A percentile compares a stretch with the other conserved stretches of the same genome.
Evolutionary conservation across 2,329 filamentous ascomycete genomes (phyloP).

Genomic region (Xylaria sp.): DNA sequence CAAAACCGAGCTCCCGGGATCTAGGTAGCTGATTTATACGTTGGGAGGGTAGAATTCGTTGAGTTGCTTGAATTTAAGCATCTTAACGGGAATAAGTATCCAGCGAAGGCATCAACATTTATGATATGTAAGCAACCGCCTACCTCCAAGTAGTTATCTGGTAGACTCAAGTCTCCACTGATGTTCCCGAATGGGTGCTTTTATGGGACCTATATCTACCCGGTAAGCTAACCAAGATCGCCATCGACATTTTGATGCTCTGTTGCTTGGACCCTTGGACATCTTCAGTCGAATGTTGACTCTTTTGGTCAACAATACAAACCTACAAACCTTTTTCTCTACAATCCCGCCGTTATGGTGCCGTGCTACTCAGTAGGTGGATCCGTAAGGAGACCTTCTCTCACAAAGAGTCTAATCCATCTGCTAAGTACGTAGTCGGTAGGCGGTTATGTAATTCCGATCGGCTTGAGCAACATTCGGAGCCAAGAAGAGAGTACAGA

Average conservation of each 20-base stretch:
- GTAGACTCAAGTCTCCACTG: constrained; percentile 6
- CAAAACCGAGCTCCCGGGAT: constrained; percentile 1
- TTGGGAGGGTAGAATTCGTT: neutral
- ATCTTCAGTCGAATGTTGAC: neutral
- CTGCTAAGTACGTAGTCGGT: too few relatives aligned
- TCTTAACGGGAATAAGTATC: constrained; percentile 2
- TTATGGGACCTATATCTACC: neutral
- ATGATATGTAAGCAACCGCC: constrained; percentile 25
- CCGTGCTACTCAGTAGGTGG: too few relatives aligned
- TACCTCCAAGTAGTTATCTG: neutral
- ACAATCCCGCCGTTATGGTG: too few relatives aligned
- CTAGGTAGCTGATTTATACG: neutral
- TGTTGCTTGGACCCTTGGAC: constrained; percentile 7
- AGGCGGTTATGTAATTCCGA: too few relatives aligned
- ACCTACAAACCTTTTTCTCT: neutral
- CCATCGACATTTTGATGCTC: neutral
- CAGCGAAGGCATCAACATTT: constrained; percentile 7
- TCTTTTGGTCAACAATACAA: neutral
- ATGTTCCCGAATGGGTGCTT: neutral
- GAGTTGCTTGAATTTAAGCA: neutral
- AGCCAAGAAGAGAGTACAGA: too few relatives aligned
- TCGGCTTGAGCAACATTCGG: too few relatives aligned
- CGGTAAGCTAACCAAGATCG: neutral
- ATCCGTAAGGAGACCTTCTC: too few relatives aligned
- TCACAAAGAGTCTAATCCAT: too few relatives aligned